These are phyloP conservation scores for Teunomyces gatunensis DNA, from an alignment of 805 yeast species.

Conservation along the genomic window DNA sequence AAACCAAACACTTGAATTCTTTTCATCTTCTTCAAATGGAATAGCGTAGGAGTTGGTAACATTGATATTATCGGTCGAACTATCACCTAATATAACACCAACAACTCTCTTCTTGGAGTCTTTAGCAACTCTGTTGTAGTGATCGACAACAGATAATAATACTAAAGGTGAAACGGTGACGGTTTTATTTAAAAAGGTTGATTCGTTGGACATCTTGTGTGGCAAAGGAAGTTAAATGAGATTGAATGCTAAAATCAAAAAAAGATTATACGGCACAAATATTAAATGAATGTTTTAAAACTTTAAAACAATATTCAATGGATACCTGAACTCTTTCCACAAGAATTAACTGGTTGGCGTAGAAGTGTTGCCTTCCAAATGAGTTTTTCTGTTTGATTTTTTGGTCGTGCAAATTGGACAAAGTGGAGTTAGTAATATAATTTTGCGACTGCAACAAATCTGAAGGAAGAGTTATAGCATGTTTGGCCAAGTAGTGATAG, in stretches of 20 bases:
- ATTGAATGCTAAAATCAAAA: neutral
- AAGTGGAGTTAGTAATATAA: neutral
- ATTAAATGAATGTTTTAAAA: neutral
- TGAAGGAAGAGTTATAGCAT: slow-evolving; percentile 12
- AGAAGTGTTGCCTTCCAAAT: neutral
- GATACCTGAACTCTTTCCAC: neutral
- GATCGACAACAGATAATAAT: slow-evolving; percentile 90
- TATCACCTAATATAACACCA: slow-evolving; percentile 91
- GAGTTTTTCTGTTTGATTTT: slow-evolving; percentile 1
- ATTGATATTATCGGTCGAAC: slow-evolving; percentile 52
- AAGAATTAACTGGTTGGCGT: neutral
- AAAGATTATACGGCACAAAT: neutral
- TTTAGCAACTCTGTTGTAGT: slow-evolving; percentile 82
- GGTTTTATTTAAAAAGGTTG: slow-evolving; percentile 44
- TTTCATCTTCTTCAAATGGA: slow-evolving; percentile 96
- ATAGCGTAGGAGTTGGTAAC: slow-evolving; percentile 94
- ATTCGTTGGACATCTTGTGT: slow-evolving; percentile 30
- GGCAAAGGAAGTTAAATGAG: slow-evolving; percentile 1
- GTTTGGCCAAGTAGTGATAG: slow-evolving; percentile 91
- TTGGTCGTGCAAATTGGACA: slow-evolving; percentile 1
- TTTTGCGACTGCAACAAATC: neutral
- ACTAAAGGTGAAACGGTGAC: slow-evolving; percentile 96
- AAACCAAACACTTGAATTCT: slow-evolving; percentile 91
- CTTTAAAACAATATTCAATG: neutral
- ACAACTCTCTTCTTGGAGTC: slow-evolving; percentile 75